Evolutionary conservation across 768 basidiomycete species (phyloP), one percentile per base, ranked within the genome.

Genomic region (Lentinula sp.): DNA sequence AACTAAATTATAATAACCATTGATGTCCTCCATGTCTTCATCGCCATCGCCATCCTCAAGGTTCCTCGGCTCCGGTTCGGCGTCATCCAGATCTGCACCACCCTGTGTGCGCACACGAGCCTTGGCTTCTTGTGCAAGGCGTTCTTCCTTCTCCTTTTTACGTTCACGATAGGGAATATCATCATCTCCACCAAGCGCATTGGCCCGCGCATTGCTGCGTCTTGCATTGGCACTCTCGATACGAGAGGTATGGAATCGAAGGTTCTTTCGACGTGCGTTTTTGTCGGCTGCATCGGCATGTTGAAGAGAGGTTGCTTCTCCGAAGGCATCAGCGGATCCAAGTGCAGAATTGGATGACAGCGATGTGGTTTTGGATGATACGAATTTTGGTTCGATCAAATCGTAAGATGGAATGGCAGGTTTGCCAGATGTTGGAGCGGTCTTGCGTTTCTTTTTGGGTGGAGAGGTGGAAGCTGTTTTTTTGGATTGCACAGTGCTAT

Each of bases 231-330:
- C 84, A 61, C 87, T 86, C 69, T 92, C 92, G 67, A 99, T 95
- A 70, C 89, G 91, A 58, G 91, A 84, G 4, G 93, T 94, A 73
- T 98, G 92, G 85, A 98, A 99, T 39, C 90, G 87, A 35, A 98
- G 81, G 6, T 91, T 84, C 65, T 89, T 89, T 65, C 85, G 88
- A 60, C 89, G 85, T 3, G 89, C 86, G 18, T 78, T 82, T 71
- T 97, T 97, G 76, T 98, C 96, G 5, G 80, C 81, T 21, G 87
- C 82, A 65, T 98, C 96, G 9, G 84, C 84, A 37, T 81, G 74
- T 61, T 83, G 80, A 16, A 98, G 80, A 15, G 81, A 71, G 1
- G 82, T 83, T 3, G 84, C 78, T 68, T 98, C 97, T 57, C 95
- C 92, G 65, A 83, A 93, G 2, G 83, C 78, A 66, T 88, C 77